Evolutionary conservation across 306 rosid genomes (phyloP), one percentile per base, ranked within the genome.

Genomic region (Amphicarpaea edgeworthii): DNA sequence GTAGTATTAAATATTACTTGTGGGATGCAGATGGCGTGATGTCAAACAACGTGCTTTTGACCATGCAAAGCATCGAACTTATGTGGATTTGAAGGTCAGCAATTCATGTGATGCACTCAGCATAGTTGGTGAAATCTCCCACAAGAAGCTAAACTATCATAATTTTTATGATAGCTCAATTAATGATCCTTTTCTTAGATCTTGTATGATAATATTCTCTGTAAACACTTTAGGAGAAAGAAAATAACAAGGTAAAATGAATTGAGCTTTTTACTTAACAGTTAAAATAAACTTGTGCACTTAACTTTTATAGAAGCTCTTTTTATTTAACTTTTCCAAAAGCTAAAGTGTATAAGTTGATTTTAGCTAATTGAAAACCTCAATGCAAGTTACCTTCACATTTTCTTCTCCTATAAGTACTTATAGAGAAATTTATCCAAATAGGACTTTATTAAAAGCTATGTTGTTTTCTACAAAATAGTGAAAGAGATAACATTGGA

Each of bases 81-180:
- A 86, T n/a, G 93, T 90, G 12, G 96, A 90, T 85, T 78, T 90
- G 80, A 90, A 90, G 96, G 96, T 90, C 19, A 70, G 81, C n/a
- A 32, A 34, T 68, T 45, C 70, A 34, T 37, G 30, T 34, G 45
- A 57, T 68, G 8, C 72, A 12, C 9, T 45, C n/a, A 30, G n/a
- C 10, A 43, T 62, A 53, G 8, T 61, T 8, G 17, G 12, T 40
- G 58, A 37, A 54, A 38, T 59, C 42, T 42, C 47, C 24, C 54
- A 21, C 12, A 38, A 62, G 40, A 68, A 34, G 46, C 50, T 34
- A 64, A 63, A 53, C 34, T 42, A 16, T 38, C 43, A 5, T 30
- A 64, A 38, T 12, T 34, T 64, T 12, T 62, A 30, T 19, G 40
- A 12, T 40, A 47, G 12, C n/a, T 38, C 61, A 41, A 65, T 30